Base-by-base conservation (phyloP, 2,329 filamentous ascomycete genomes). In the Xylariaceae sp. region DNA sequence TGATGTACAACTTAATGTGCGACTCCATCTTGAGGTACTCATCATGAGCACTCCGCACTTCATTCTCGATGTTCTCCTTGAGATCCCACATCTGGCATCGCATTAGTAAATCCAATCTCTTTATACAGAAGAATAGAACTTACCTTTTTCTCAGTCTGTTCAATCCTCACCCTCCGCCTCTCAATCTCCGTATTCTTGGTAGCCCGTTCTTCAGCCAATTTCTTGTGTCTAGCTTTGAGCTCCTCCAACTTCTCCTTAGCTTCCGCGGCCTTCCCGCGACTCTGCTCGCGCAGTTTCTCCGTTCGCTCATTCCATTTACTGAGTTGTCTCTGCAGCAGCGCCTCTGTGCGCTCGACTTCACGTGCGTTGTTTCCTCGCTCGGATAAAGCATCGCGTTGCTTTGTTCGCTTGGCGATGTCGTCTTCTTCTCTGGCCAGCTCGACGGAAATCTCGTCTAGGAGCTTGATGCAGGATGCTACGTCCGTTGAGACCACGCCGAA, bases 91-190 rank as follows among this genome's bases (percentile, higher is more conserved):
- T 99, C 92, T 97, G 57, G 48, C 38, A 6, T 18, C 3, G 51
- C 42, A 53, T 66, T 54, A 65, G 67, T 59, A 63, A 54, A 31
- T n/a, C 7, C 39, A 12, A 17, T 1, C 22, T 19, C 31, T 36
- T 45, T 31, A 38, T 16, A 52, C 44, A 52, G 14, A 31, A 28
- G 14, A 38, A 28, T 19, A 33, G 7, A 12, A 66, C 76, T 63
- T 76, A 91, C 91, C 89, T 97, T 97, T 76, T 97, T 97, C 80
- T 97, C 93, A 9, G 90, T 96, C 75, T 97, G 91, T 73, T 99
- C 94, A 58, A 99, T 97, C 55, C 92, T 80, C n/a, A 97, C 90
- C 61, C 89, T 84, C 63, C 92, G 80, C 66, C 88, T 85, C 76
- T 99, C 94, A 75, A 97, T 95, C 66, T 97, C 93, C 52, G 90